These are phyloP conservation scores for Cryptococcus sp. DNA, from an alignment of 1,284 basidiomycete genomes.

Conservation along the genomic window DNA sequence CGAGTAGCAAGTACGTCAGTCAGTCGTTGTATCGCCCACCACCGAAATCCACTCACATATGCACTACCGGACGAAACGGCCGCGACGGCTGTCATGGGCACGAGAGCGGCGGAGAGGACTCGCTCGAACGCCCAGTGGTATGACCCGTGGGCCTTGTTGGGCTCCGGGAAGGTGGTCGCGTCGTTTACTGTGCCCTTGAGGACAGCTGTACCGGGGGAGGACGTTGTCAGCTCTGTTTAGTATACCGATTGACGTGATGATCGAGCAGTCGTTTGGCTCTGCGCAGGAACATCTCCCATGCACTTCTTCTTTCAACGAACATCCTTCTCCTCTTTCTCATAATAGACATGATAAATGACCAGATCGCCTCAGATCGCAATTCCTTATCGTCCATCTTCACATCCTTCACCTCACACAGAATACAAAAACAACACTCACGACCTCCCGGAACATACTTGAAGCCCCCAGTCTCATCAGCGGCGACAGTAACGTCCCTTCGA, in stretches of 20 bases:
- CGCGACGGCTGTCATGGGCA: slow-evolving; percentile 83
- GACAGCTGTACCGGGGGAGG: slow-evolving; percentile 64
- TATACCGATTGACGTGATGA: background rate
- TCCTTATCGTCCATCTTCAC: too few species aligned
- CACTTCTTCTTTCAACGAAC: too few species aligned
- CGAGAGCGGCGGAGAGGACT: slow-evolving; percentile 78
- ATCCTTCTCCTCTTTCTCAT: too few species aligned
- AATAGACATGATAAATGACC: background rate
- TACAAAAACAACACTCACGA: slow-evolving; percentile 41
- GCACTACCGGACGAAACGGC: slow-evolving; percentile 69
- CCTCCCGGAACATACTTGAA: slow-evolving; percentile 54
- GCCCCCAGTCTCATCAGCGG: slow-evolving; percentile 50
- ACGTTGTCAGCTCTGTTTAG: background rate
- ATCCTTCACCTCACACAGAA: background rate
- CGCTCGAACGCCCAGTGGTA: slow-evolving; percentile 99
- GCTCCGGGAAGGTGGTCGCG: slow-evolving; percentile 81
- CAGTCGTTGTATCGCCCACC: too few species aligned
- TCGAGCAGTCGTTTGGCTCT: too few species aligned
- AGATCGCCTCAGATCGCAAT: background rate
- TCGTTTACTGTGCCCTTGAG: slow-evolving; percentile 95
- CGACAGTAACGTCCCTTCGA: slow-evolving; percentile 31
- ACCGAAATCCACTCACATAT: slow-evolving; percentile 54
- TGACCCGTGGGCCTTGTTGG: slow-evolving; percentile 81
- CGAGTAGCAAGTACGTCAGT: background rate
- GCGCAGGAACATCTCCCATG: too few species aligned